Evolutionary conservation across 495 filamentous ascomycete species (phyloP).

Genomic region (Apiosordaria backusii): DNA sequence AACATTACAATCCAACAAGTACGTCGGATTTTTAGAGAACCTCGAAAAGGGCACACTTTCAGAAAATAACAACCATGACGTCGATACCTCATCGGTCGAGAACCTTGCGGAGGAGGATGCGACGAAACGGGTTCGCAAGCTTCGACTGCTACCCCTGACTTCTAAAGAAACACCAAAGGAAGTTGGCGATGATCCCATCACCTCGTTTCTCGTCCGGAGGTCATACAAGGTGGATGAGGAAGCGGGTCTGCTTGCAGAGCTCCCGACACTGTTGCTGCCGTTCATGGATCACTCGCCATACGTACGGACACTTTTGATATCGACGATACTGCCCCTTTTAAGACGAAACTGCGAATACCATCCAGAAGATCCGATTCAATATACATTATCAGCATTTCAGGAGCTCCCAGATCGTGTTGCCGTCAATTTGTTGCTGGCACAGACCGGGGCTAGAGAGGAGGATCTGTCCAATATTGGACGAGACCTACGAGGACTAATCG

Average conservation of each 20-base stretch:
- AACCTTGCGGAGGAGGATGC: conserved; percentile 63
- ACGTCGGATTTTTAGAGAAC: conserved; percentile 57
- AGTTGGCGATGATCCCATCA: conserved; percentile 53
- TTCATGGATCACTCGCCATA: conserved; percentile 66
- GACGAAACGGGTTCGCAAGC: conserved; percentile 63
- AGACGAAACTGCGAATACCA: conserved; percentile 85
- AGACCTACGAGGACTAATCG: conserved; percentile 72
- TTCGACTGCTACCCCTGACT: conserved; percentile 62
- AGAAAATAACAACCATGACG: conserved; percentile 25
- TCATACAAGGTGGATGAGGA: conserved; percentile 73
- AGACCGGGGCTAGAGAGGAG: conserved; percentile 46
- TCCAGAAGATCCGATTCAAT: conserved; percentile 50
- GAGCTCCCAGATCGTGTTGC: conserved; percentile 59
- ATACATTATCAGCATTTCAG: conserved; percentile 60
- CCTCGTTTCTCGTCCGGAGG: conserved; percentile 71
- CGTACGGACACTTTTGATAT: conserved; percentile 73
- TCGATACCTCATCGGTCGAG: conserved; percentile 60
- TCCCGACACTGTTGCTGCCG: conserved; percentile 67
- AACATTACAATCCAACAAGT: conserved; percentile 60
- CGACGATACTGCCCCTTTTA: conserved; percentile 71
- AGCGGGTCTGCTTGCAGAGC: conserved; percentile 69
- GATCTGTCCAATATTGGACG: conserved; percentile 52
- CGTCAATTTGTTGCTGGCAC: conserved; percentile 65
- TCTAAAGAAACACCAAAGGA: conserved; percentile 45
- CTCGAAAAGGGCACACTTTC: conserved; percentile 46